phyloP scores from a whole-genome alignment of 169 alveolate species.

The Cryptosporidium parvum region DNA sequence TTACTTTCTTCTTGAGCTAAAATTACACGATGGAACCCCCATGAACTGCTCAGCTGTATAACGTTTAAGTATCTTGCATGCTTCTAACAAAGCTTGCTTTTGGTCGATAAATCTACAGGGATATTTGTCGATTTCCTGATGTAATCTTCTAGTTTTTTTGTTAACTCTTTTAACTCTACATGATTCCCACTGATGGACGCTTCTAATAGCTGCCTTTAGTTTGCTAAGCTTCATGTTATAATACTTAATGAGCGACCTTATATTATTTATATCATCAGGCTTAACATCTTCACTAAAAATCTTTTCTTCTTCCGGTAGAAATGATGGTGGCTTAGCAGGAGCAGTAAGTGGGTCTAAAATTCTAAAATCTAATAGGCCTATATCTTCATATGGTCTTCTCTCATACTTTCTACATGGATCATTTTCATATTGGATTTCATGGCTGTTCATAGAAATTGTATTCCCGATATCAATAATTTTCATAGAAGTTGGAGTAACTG shows the following conservation, averaged over 20 bases:
- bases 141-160: constrained; percentile 50
- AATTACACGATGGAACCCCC: constrained; percentile 73
- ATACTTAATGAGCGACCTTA: constrained; percentile 28
- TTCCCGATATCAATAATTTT: constrained; percentile 63
- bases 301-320: constrained; percentile 30
- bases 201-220: constrained; percentile 33
- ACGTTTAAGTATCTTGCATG: constrained; percentile 55
- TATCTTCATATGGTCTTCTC: constrained; percentile 73
- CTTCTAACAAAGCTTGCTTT: constrained; percentile 54
- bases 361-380: constrained; percentile 57
- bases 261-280: constrained; percentile 24
- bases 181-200: constrained; percentile 51
- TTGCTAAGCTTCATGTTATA: constrained; percentile 32
- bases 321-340: constrained; percentile 65
- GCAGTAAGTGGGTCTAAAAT: constrained; percentile 53
- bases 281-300: constrained; percentile 30
- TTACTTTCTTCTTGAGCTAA: constrained; percentile 27
- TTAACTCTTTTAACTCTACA: constrained; percentile 63
- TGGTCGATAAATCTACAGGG: constrained; percentile 74
- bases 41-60: constrained; percentile 66
- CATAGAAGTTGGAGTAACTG: constrained; percentile 57
- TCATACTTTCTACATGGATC: constrained; percentile 67
- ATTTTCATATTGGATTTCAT: constrained; percentile 30
- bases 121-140: constrained; percentile 23
- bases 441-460: constrained; percentile 57